A percentile compares a stretch with the other conserved stretches of the same genome.
Evolutionary conservation across 2,329 filamentous ascomycete species (phyloP).

Genomic region (Fusarium napiforme): DNA sequence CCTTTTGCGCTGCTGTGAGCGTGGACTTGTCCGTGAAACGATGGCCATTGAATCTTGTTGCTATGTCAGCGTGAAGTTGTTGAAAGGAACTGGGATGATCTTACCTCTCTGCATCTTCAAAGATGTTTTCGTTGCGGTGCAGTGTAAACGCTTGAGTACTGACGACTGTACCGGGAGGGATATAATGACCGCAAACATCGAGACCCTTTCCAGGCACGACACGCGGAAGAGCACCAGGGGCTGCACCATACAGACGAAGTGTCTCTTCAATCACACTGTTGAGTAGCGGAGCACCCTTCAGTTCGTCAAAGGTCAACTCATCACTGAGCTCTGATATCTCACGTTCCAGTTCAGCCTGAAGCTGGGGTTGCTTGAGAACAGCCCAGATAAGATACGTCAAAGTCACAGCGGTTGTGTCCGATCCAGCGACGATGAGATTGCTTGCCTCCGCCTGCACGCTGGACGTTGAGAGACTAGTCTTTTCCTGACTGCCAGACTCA

Average conservation of each 20-base stretch:
- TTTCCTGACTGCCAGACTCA: not conserved
- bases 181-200: not conserved
- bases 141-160: conserved; percentile 24
- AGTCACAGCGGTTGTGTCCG: conserved; percentile 15
- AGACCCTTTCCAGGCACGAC: not conserved
- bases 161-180: not conserved
- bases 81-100: no score
- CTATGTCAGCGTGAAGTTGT: rapidly evolving
- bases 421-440: conserved; percentile 22
- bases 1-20: not conserved
- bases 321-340: not conserved
- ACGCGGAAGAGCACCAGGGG: conserved; percentile 14
- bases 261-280: conserved; percentile 30
- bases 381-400: conserved; percentile 32
- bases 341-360: not conserved
- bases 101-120: not conserved
- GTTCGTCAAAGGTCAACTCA: not conserved
- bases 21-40: not conserved
- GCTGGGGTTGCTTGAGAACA: not conserved
- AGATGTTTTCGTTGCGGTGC: conserved; percentile 7
- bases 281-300: not conserved
- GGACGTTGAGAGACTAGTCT: not conserved
- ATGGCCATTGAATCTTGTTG: not conserved
- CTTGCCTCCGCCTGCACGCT: not conserved
- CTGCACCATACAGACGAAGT: conserved; percentile 25